Percentiles rank a stretch among this genome's conserved stretches.
These are phyloP conservation scores for Russula abietina DNA, from an alignment of 768 basidiomycete species.

Conservation along the genomic window DNA sequence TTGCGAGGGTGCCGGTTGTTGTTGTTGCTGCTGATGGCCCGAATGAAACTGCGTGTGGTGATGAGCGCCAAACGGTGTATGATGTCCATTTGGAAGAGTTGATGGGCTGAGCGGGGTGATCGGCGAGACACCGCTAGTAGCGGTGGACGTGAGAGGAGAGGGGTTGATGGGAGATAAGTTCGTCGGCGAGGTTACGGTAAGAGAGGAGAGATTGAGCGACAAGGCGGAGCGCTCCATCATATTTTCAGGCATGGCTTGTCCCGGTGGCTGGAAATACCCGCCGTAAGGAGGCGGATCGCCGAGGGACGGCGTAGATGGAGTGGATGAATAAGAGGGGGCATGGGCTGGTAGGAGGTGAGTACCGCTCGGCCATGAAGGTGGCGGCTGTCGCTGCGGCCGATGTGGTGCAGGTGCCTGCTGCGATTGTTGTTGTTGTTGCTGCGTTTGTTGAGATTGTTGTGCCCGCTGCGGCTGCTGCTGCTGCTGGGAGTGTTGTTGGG, in stretches of 20 bases:
- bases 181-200: slow-evolving; percentile 61
- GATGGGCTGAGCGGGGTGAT: slow-evolving; percentile 58
- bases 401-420: slow-evolving; percentile 1
- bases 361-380: slow-evolving; percentile 26
- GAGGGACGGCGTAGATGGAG: slow-evolving; percentile 21
- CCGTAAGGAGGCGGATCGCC: slow-evolving; percentile 25
- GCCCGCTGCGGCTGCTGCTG: slow-evolving; percentile 16
- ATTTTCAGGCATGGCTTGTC: slow-evolving; percentile 26
- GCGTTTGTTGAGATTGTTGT: background rate
- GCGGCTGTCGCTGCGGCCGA: slow-evolving; percentile 29
- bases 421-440: slow-evolving; percentile 1
- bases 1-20: slow-evolving; percentile 22
- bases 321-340: slow-evolving; percentile 22
- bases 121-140: slow-evolving; percentile 33
- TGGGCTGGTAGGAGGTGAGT: slow-evolving; percentile 26
- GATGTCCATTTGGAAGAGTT: slow-evolving; percentile 38
- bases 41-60: slow-evolving; percentile 38
- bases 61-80: slow-evolving; percentile 39
- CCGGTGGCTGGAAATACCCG: slow-evolving; percentile 24
- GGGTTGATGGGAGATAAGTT: slow-evolving; percentile 58
- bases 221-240: slow-evolving; percentile 37
- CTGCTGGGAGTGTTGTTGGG: slow-evolving; percentile 23
- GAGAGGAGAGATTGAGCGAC: slow-evolving; percentile 61
- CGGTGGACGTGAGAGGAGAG: slow-evolving; percentile 36
- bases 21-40: slow-evolving; percentile 27